Percentiles rank a stretch among this genome's conserved stretches.
These are phyloP conservation scores for Tylopilus balloui DNA, from an alignment of 768 basidiomycete species.

Conservation along the genomic window DNA sequence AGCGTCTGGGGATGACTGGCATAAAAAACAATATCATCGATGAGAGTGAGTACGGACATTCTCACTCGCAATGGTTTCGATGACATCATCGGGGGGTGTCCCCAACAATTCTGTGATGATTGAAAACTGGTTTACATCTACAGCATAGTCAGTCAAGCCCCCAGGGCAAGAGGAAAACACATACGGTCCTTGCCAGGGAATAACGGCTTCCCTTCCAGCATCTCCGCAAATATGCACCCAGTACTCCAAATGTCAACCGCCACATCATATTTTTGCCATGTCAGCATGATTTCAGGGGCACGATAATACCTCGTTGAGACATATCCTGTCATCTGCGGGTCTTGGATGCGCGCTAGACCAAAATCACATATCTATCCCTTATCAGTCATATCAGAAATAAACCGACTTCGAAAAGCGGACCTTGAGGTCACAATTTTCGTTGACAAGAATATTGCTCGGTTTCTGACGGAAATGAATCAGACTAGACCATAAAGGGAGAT, in stretches of 20 bases:
- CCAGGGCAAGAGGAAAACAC: slow-evolving; percentile 33
- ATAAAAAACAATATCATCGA: slow-evolving; percentile 11
- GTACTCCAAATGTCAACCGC: slow-evolving; percentile 99
- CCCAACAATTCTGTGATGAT: slow-evolving; percentile 98
- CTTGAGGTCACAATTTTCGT: slow-evolving; percentile 99
- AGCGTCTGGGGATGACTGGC: slow-evolving; percentile 62
- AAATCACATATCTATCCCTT: slow-evolving; percentile 89
- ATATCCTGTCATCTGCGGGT: slow-evolving; percentile 99
- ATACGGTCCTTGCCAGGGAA: slow-evolving; percentile 99
- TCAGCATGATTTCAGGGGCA: slow-evolving; percentile 99
- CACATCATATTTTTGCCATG: slow-evolving; percentile 99
- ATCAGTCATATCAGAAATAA: slow-evolving; percentile 4
- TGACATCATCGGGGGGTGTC: slow-evolving; percentile 99
- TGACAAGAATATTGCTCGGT: slow-evolving; percentile 99
- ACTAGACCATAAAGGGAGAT: neutral
- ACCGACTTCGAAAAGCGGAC: slow-evolving; percentile 36
- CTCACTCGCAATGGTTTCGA: slow-evolving; percentile 96
- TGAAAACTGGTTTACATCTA: slow-evolving; percentile 99
- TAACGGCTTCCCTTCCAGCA: slow-evolving; percentile 97
- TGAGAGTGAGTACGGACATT: slow-evolving; percentile 56
- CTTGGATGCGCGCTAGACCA: slow-evolving; percentile 96
- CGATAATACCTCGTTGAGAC: slow-evolving; percentile 99
- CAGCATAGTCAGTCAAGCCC: neutral
- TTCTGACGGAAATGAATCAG: slow-evolving; percentile 48
- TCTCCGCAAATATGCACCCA: slow-evolving; percentile 99